Base-by-base conservation (phyloP, 371 early-diverging fungal genomes). In the Blakeslea trispora region DNA sequence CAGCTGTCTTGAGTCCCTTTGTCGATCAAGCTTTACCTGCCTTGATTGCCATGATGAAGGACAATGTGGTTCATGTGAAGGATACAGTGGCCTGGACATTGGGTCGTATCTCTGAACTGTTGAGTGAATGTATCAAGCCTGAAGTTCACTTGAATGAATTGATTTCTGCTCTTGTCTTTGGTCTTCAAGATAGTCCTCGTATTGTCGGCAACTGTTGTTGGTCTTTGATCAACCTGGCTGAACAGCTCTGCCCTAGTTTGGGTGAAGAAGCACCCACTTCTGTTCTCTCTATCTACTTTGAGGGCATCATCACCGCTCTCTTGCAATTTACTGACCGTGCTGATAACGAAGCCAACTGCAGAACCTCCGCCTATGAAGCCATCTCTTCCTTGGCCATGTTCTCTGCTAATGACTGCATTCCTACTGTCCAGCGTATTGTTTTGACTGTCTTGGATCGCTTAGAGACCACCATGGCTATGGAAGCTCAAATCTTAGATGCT, bases 21-120 rank as follows among this genome's bases (percentile, higher is more conserved):
- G 91, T 95, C 17, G 74, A 85, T 41, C 90, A 91, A 46, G 95
- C 95, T 2, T 82, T 97, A 34, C 93, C 94, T 21, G 79, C 88
- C 46, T 72, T 98, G 56, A 85, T 96, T 49, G 80, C 84, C 49
- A 88, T 94, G 91, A 92, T 93, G 90, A 82, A 81, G 44, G 98
- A 98, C 64, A 81, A 83, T 31, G 78, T 85, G 19, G 71, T 90
- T 23, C 88, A 91, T 47, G 96, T 98, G 55, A 92, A 94, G 72
- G 98, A 97, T 74, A 89, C 96, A 14, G 90, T 96, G 8, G 95
- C 96, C 6, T 98, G 98, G 98, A 91, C 96, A 3, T 72, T 98
- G 10, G 96, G 97, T 50, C 90, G 95, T 47, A 91, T 98, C 22
- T 93, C 86, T 45, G 91, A 93, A 49, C 72, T 85, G 32, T 61